Percentiles rank a stretch among this genome's conserved stretches.
phyloP scores from a whole-genome alignment of 768 basidiomycete genomes.

The Lyophyllum atratum region DNA sequence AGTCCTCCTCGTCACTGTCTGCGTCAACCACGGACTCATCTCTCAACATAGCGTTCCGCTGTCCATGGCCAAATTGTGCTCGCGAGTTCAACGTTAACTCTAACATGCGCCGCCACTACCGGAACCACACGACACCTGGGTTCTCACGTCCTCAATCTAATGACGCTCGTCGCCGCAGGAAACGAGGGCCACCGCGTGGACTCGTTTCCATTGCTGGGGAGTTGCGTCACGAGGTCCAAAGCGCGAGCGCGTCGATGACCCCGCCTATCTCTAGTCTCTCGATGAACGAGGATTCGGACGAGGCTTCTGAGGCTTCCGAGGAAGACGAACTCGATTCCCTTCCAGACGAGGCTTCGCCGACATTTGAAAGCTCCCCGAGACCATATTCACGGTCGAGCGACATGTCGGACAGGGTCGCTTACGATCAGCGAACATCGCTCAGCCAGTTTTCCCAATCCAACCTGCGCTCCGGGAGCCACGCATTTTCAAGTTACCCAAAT shows the following conservation, averaged over 20 bases:
- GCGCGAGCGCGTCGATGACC: conserved; percentile 8
- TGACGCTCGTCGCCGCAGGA: conserved; percentile 27
- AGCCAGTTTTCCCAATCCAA: conserved; percentile 15
- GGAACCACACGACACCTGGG: conserved; percentile 56
- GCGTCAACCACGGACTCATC: not conserved
- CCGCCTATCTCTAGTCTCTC: conserved; percentile 22
- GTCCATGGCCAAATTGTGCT: conserved; percentile 73
- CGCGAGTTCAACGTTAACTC: conserved; percentile 83
- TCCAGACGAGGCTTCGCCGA: conserved; percentile 12
- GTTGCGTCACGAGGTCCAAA: not conserved
- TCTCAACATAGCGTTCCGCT: conserved; percentile 59
- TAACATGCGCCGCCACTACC: conserved; percentile 80
- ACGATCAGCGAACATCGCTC: not conserved
- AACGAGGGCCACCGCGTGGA: conserved; percentile 19
- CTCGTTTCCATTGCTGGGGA: conserved; percentile 18
- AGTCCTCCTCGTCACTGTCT: conserved; percentile 25
- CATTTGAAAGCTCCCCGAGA: conserved; percentile 2
- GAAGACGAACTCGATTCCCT: conserved; percentile 24
- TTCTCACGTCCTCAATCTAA: conserved; percentile 26
- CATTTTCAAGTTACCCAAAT: conserved; percentile 10
- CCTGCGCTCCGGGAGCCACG: conserved; percentile 18
- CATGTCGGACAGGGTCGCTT: not conserved
- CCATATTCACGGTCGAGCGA: not conserved
- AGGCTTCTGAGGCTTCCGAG: conserved; percentile 23
- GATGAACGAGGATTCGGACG: conserved; percentile 29